These are phyloP conservation scores for Ampelocalamus luodianensis DNA, from an alignment of 176 grass and related monocot species.

Conservation along the genomic window DNA sequence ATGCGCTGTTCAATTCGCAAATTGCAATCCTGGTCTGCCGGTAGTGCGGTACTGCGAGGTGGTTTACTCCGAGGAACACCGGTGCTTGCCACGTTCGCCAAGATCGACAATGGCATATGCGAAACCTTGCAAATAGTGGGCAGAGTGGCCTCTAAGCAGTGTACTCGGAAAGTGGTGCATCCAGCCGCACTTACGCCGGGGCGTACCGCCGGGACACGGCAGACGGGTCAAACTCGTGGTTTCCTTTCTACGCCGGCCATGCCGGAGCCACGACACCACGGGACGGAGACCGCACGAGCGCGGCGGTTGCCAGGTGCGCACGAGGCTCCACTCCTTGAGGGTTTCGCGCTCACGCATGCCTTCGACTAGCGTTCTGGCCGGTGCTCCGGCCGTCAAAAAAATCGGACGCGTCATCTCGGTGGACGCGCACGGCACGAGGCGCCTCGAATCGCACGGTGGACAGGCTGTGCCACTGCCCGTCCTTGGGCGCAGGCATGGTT, in stretches of 20 bases:
- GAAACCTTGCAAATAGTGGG: no score
- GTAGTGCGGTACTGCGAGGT: no score
- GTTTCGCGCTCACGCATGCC: conserved; percentile 6
- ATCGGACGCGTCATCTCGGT: conserved; percentile 43
- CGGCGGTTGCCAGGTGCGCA: conserved; percentile 5
- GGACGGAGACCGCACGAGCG: conserved; percentile 35
- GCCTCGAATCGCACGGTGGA: conserved; percentile 37
- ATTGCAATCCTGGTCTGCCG: not conserved
- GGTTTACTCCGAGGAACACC: no score
- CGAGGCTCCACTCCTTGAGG: not conserved
- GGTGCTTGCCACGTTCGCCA: no score
- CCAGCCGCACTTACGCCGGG: not conserved
- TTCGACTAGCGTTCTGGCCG: conserved; percentile 34
- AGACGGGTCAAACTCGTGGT: not conserved
- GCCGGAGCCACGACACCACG: conserved; percentile 4
- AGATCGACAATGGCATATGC: no score
- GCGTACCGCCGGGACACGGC: not conserved
- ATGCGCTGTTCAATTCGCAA: not conserved
- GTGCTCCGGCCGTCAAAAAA: conserved; percentile 40
- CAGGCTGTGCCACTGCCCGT: conserved; percentile 46
- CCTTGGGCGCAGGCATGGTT: not conserved
- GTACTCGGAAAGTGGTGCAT: no score
- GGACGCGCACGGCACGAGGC: conserved; percentile 42
- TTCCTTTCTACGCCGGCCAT: not conserved
- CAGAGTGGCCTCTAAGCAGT: no score